Evolutionary conservation across 331 rosid genomes (phyloP).

Genomic region (Malus hybrid): DNA sequence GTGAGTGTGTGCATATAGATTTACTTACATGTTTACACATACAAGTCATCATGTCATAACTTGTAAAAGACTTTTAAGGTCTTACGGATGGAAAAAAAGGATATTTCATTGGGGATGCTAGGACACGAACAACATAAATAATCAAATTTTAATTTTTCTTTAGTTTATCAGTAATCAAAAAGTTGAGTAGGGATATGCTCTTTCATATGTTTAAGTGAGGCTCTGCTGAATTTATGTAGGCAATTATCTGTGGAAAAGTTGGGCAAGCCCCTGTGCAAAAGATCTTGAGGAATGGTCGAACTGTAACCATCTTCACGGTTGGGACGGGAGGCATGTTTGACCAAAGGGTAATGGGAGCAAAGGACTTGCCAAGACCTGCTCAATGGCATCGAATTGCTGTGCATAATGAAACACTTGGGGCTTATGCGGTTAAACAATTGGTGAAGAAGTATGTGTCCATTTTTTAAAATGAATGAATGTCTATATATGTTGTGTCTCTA

Average conservation of each 20-base stretch:
- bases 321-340: constrained; percentile 96
- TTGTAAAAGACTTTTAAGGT: background rate
- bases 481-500: constrained; percentile 20
- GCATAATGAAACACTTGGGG: constrained; percentile 72
- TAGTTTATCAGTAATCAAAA: background rate
- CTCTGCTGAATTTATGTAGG: constrained; percentile 34
- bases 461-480: constrained; percentile 1
- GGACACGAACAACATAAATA: constrained; percentile 8
- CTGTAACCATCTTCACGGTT: constrained; percentile 76
- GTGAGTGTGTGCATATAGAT: background rate
- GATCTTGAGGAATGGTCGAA: constrained; percentile 82
- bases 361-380: constrained; percentile 69
- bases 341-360: constrained; percentile 56
- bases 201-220: background rate
- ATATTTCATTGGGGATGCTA: background rate
- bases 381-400: constrained; percentile 98
- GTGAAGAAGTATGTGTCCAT: constrained; percentile 52
- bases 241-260: constrained; percentile 88
- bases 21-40: background rate
- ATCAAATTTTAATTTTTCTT: background rate
- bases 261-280: constrained; percentile 94
- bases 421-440: constrained; percentile 80
- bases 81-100: no score
- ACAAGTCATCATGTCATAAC: background rate
- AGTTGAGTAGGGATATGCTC: background rate